Conservation (phyloP, 2,329 filamentous ascomycete genomes). For the Ophiostoma himal-ulmi region DNA sequence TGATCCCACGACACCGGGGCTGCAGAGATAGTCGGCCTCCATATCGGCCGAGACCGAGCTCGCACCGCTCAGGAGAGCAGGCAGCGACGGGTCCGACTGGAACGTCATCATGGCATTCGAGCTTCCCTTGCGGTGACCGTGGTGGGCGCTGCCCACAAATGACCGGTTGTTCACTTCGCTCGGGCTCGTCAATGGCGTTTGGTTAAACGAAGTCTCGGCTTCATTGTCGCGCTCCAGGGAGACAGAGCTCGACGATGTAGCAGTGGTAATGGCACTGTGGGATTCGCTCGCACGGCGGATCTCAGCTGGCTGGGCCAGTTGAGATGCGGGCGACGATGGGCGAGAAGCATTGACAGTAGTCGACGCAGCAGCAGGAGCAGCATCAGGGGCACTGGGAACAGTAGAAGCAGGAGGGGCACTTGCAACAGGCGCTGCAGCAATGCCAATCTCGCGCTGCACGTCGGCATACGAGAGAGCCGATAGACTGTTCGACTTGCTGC, state of each 20-base stretch:
- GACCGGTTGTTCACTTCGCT: constrained; percentile 44
- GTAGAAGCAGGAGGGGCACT: constrained; percentile 24
- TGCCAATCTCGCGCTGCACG: not conserved
- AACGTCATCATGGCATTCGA: constrained; percentile 48
- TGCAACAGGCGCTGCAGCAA: constrained; percentile 25
- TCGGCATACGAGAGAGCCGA: constrained; percentile 3
- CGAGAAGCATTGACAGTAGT: constrained; percentile 31
- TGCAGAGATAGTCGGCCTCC: constrained; percentile 54
- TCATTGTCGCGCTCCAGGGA: constrained; percentile 38
- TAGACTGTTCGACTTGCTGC: constrained; percentile 19
- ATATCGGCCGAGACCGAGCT: constrained; percentile 59
- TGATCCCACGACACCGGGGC: constrained; percentile 31
- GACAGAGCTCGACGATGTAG: constrained; percentile 47
- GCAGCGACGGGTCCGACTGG: constrained; percentile 59
- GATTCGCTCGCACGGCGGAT: constrained; percentile 5
- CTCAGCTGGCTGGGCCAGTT: not conserved
- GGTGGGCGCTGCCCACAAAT: constrained; percentile 10
- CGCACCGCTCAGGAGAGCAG: constrained; percentile 57
- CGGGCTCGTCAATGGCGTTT: constrained; percentile 50
- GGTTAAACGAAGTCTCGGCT: constrained; percentile 30
- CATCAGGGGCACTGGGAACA: not conserved
- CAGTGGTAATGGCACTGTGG: constrained; percentile 40
- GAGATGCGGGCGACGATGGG: constrained; percentile 40
- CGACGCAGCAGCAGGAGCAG: not conserved
- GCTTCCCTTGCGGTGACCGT: constrained; percentile 32